Evolutionary conservation across 352 stramenopile species (phyloP).

Genomic region (Phytophthora europaea): DNA sequence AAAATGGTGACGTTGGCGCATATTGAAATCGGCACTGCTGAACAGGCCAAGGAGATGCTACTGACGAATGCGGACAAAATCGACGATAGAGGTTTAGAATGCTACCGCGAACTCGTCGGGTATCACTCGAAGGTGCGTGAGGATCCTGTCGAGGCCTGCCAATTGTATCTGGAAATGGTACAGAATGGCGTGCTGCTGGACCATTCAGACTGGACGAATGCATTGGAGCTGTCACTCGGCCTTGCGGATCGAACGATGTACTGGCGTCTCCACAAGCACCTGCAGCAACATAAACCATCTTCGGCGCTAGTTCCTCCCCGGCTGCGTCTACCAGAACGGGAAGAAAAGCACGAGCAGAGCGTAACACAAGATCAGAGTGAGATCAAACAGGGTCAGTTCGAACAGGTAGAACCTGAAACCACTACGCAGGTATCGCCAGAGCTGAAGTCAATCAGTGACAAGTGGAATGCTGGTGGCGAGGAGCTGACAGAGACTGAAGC

Average conservation of each 20-base stretch:
- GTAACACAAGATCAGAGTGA: background rate
- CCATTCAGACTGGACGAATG: conserved; percentile 56
- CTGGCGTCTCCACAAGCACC: conserved; percentile 60
- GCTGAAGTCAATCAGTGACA: background rate
- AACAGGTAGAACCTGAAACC: background rate
- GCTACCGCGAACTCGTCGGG: conserved; percentile 61
- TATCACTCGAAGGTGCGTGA: conserved; percentile 47
- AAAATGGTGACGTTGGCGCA: conserved; percentile 17
- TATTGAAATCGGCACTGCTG: conserved; percentile 7
- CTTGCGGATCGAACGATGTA: conserved; percentile 62
- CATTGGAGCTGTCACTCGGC: conserved; percentile 50
- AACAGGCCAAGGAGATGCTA: conserved; percentile 19
- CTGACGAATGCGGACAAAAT: conserved; percentile 38
- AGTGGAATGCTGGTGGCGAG: background rate
- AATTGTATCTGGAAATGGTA: conserved; percentile 67
- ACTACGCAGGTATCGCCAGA: background rate
- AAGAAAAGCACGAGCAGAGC: background rate
- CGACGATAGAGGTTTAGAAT: conserved; percentile 43
- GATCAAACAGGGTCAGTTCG: background rate
- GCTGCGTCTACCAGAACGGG: background rate
- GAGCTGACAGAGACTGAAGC: conserved; percentile 2
- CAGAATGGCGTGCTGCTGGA: conserved; percentile 55
- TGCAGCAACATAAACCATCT: background rate
- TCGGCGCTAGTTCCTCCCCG: conserved; percentile 1
- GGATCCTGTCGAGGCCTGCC: conserved; percentile 47